These are phyloP conservation scores for Penicillium samsonianum DNA, from an alignment of 495 filamentous ascomycete genomes.

Conservation along the genomic window DNA sequence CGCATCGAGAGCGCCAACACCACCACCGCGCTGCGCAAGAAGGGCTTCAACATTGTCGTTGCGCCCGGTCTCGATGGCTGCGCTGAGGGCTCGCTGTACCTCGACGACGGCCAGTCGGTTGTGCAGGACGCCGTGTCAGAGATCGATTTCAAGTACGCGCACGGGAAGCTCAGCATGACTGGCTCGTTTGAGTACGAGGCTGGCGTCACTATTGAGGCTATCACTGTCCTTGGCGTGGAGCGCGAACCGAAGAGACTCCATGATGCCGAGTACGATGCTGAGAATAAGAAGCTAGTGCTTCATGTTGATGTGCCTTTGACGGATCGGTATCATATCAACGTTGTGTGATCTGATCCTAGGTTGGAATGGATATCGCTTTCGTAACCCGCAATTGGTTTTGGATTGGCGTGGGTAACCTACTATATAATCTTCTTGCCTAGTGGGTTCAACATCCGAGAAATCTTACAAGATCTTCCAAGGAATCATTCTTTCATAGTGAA, in stretches of 20 bases:
- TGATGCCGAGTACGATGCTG: constrained; percentile 18
- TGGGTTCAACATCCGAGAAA: too few species aligned
- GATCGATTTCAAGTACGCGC: constrained; percentile 55
- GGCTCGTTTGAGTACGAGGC: constrained; percentile 55
- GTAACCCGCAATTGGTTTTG: too few species aligned
- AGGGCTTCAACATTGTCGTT: constrained; percentile 70
- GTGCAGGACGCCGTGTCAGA: constrained; percentile 48
- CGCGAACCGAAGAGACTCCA: constrained; percentile 10
- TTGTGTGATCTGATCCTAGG: not conserved
- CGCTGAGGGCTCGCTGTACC: constrained; percentile 56
- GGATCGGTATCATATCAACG: not conserved
- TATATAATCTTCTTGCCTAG: not conserved
- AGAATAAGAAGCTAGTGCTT: constrained; percentile 21
- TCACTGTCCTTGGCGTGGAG: constrained; percentile 37
- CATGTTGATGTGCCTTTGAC: constrained; percentile 25
- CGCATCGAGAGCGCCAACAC: constrained; percentile 65
- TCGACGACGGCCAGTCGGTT: constrained; percentile 63
- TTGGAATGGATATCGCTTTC: not conserved
- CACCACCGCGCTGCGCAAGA: constrained; percentile 64
- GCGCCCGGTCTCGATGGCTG: constrained; percentile 55
- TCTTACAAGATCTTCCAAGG: too few species aligned
- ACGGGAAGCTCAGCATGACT: constrained; percentile 49
- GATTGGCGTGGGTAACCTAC: not conserved
- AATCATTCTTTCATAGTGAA: too few species aligned
- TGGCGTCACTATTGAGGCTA: constrained; percentile 52